Evolutionary conservation across 1,284 basidiomycete genomes (phyloP), one percentile per base, ranked within the genome.

Genomic region (Phellinidium pouzarii): DNA sequence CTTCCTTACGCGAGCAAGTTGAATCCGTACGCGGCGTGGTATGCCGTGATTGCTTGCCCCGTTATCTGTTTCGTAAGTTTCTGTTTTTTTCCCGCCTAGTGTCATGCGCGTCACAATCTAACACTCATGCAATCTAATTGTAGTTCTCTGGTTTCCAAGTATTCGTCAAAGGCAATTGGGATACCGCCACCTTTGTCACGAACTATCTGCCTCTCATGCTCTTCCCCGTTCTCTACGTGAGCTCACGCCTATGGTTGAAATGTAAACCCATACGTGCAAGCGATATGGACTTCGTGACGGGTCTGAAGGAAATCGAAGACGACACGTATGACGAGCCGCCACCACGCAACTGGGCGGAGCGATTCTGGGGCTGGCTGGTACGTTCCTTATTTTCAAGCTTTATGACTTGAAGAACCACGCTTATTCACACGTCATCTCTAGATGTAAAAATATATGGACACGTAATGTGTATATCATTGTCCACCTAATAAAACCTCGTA

Each of bases 261-360:
- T 65, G 70, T 23, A 69, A 75, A 9, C 65, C 72, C 14, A 68
- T 82, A 34, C 69, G 63, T 43, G 61, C 79, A 8, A 63, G 72
- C 22, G 78, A 91, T 27, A 90, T 94, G 80, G 91, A 94, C 68
- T 91, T 95, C 61, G 67, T 82, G 49, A 73, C 75, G 6, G 78
- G 83, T 53, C 70, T 88, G 50, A 82, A 78, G 38, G 81, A 89
- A 66, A 84, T 91, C 44, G 82, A 86, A 60, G 83, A 81, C 0
- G 80, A 79, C 2, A 79, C 76, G 71, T 76, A 77, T 59, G 83
- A 88, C 50, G 88, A 91, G 36, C 77, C 77, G 5, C 79, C 81
- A n/a, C 84, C 87, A 12, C 80, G 63, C 62, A 91, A 87, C 64
- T 75, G 66, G 61, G 3, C 74, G 4, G 84, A 87, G 54, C 79